These are phyloP conservation scores for Arabis alpina DNA, from an alignment of 345 rosid genomes.

Conservation along the genomic window DNA sequence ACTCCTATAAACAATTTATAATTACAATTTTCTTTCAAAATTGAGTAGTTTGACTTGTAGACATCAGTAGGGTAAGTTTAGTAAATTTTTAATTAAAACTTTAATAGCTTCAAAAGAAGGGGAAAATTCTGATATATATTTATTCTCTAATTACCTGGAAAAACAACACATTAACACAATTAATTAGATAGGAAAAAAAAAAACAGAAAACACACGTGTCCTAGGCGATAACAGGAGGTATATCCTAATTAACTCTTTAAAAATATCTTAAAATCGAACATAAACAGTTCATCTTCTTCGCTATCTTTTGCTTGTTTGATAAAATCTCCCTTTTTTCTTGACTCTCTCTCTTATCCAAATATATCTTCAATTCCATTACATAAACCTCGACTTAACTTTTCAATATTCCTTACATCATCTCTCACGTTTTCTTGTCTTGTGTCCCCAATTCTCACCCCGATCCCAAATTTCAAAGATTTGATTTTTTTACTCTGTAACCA, in stretches of 20 bases:
- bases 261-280: conserved; percentile 11
- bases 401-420: conserved; percentile 19
- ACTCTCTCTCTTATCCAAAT: conserved; percentile 33
- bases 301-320: conserved; percentile 10
- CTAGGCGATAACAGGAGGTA: not conserved
- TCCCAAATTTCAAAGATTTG: conserved; percentile 1
- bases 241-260: conserved; percentile 11
- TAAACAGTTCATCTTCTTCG: conserved; percentile 14
- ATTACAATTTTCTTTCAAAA: too few species aligned
- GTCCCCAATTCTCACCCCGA: conserved; percentile 15
- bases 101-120: not conserved
- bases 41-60: conserved; percentile 26
- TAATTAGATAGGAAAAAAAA: not conserved
- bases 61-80: not conserved
- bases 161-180: conserved; percentile 20
- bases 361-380: conserved; percentile 4
- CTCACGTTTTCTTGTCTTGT: conserved; percentile 26
- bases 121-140: conserved; percentile 4
- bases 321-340: conserved; percentile 27
- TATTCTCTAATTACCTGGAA: conserved; percentile 22
- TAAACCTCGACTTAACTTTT: conserved; percentile 1
- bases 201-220: conserved; percentile 20
- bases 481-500: conserved; percentile 2
- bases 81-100: not conserved
- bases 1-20: too few species aligned